Percentiles rank a stretch among this genome's conserved stretches.
Evolutionary conservation across 2,329 filamentous ascomycete genomes (phyloP).

Genomic region (Colletotrichum tofieldiae): DNA sequence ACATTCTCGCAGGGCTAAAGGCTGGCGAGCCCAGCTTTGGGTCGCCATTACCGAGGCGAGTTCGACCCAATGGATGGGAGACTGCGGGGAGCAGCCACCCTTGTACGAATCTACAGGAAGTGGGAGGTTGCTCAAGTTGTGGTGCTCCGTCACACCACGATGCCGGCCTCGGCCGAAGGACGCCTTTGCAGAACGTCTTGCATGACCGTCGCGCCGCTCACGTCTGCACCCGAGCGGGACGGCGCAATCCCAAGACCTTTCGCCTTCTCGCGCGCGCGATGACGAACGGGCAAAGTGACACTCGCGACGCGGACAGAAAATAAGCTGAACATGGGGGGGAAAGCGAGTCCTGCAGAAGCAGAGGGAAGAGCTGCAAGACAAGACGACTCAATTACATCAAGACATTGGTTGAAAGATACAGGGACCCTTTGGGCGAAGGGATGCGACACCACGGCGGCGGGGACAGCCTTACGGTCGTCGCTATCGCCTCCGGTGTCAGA

Average conservation of each 20-base stretch:
- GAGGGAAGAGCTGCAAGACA: conserved; percentile 4
- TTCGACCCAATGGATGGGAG: neutral
- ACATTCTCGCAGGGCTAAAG: neutral
- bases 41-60: neutral
- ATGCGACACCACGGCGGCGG: neutral
- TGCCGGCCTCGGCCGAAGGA: conserved; percentile 40
- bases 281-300: neutral
- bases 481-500: conserved; percentile 1
- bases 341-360: conserved; percentile 2
- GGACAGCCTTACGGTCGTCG: neutral
- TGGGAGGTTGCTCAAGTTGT: conserved; percentile 1
- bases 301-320: conserved; percentile 3
- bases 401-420: neutral
- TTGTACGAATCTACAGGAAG: neutral
- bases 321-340: conserved; percentile 3
- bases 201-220: conserved; percentile 10
- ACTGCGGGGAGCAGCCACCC: neutral
- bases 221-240: conserved; percentile 12
- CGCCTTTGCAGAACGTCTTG: conserved; percentile 21
- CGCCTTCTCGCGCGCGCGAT: neutral
- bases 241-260: neutral
- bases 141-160: conserved; percentile 27
- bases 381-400: conserved; percentile 13
- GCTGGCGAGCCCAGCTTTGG: neutral
- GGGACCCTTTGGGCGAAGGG: neutral